Evolutionary conservation across 768 basidiomycete genomes (phyloP).

Genomic region (Tricholoma hemisulphureum): DNA sequence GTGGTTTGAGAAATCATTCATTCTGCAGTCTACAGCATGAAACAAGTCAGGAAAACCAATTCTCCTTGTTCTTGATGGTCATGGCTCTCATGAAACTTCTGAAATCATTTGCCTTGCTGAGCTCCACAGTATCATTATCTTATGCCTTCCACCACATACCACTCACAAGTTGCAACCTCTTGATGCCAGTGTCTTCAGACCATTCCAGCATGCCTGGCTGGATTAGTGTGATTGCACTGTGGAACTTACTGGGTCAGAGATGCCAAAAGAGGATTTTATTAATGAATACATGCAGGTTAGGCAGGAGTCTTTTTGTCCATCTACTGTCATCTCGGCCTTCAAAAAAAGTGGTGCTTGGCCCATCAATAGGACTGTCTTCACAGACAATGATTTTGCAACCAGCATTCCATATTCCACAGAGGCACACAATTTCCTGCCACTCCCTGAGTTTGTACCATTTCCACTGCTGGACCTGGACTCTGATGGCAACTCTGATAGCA

Average conservation of each 20-base stretch:
- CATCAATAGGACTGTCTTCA: slow-evolving; percentile 17
- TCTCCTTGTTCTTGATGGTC: slow-evolving; percentile 42
- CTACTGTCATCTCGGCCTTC: slow-evolving; percentile 16
- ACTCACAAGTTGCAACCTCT: slow-evolving; percentile 37
- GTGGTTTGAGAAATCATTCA: too few species aligned
- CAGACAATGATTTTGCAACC: slow-evolving; percentile 15
- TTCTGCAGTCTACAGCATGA: slow-evolving; percentile 28
- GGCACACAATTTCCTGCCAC: neutral
- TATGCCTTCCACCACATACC: slow-evolving; percentile 35
- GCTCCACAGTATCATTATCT: slow-evolving; percentile 25
- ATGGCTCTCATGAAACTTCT: slow-evolving; percentile 36
- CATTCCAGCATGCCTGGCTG: slow-evolving; percentile 23
- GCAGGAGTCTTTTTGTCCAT: slow-evolving; percentile 6
- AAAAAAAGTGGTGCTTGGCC: slow-evolving; percentile 20
- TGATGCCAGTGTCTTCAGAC: slow-evolving; percentile 38
- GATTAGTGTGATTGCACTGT: neutral
- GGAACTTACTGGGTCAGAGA: slow-evolving; percentile 16
- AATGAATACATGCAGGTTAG: slow-evolving; percentile 18
- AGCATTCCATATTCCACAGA: slow-evolving; percentile 5
- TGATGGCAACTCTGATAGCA: too few species aligned
- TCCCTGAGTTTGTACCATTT: neutral
- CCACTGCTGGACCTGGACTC: neutral
- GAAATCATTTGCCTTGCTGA: slow-evolving; percentile 25
- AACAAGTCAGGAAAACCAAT: slow-evolving; percentile 27
- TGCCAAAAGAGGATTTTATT: slow-evolving; percentile 18